phyloP scores from a whole-genome alignment of 805 yeast species.

The Candida boleticola region DNA sequence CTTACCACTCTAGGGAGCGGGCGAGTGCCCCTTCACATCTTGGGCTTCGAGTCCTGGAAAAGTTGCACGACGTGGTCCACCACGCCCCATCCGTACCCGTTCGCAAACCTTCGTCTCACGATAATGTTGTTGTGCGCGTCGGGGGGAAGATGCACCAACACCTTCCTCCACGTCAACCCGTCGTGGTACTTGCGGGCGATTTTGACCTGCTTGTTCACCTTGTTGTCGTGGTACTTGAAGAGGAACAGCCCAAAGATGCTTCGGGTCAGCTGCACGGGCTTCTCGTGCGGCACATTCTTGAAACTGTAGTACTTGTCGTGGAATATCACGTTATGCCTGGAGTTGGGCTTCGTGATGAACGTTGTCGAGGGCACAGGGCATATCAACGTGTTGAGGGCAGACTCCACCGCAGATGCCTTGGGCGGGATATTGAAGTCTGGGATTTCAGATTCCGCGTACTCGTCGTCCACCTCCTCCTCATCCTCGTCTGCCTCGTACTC shows the following conservation, averaged over 20 bases:
- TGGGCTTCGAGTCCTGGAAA: constrained; percentile 2
- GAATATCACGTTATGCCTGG: constrained; percentile 36
- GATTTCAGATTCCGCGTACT: constrained; percentile 7
- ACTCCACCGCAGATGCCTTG: constrained; percentile 41
- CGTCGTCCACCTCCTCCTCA: constrained; percentile 9
- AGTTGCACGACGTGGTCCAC: constrained; percentile 31
- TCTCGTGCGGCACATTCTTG: constrained; percentile 24
- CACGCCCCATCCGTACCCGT: constrained; percentile 49
- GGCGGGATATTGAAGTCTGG: constrained; percentile 41
- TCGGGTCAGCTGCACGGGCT: constrained; percentile 13
- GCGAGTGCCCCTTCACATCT: too few species aligned
- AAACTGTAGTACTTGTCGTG: constrained; percentile 42
- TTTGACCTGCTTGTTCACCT: constrained; percentile 36
- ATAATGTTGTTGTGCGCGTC: constrained; percentile 47
- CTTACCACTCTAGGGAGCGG: too few species aligned
- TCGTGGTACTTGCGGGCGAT: constrained; percentile 43
- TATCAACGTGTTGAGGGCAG: constrained; percentile 37
- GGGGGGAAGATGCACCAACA: constrained; percentile 41
- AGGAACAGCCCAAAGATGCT: constrained; percentile 12
- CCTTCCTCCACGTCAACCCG: constrained; percentile 42
- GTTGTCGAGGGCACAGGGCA: constrained; percentile 38
- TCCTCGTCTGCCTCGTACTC: constrained; percentile 8
- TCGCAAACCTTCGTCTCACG: constrained; percentile 41
- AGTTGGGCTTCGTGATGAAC: constrained; percentile 31
- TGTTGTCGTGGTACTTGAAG: constrained; percentile 31